Evolutionary conservation across 805 yeast genomes (phyloP).

Genomic region (Cyberlindnera mycetangii): DNA sequence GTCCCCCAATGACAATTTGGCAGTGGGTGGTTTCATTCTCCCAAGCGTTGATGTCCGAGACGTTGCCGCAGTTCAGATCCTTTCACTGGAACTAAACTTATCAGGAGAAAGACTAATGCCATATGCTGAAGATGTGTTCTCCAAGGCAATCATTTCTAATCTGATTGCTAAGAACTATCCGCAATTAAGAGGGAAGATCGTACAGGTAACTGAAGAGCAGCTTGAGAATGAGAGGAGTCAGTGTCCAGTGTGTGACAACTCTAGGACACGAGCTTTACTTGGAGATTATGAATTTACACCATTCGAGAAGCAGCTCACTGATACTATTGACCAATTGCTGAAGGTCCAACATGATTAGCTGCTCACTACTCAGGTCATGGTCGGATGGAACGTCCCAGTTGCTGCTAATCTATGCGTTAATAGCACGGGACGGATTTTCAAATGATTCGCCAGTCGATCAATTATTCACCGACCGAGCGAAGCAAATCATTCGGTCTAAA

Average conservation of each 20-base stretch:
- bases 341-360: neutral
- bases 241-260: no score
- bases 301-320: conserved; percentile 38
- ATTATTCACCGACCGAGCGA: no score
- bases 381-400: no score
- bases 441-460: no score
- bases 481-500: no score
- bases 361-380: neutral
- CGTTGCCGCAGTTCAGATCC: neutral
- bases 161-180: conserved; percentile 36
- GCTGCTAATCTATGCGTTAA: no score
- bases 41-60: neutral
- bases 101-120: no score
- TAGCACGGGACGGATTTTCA: no score
- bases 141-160: conserved; percentile 13
- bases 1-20: neutral
- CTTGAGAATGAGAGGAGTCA: no score
- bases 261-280: no score
- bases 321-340: conserved; percentile 36
- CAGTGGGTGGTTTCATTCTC: neutral
- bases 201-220: conserved; percentile 30
- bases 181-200: conserved; percentile 38
- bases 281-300: conserved; percentile 32
- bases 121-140: conserved; percentile 5
- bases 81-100: no score